phyloP scores from a whole-genome alignment of 2,329 filamentous ascomycete genomes.

The Lecanicillium sp. region DNA sequence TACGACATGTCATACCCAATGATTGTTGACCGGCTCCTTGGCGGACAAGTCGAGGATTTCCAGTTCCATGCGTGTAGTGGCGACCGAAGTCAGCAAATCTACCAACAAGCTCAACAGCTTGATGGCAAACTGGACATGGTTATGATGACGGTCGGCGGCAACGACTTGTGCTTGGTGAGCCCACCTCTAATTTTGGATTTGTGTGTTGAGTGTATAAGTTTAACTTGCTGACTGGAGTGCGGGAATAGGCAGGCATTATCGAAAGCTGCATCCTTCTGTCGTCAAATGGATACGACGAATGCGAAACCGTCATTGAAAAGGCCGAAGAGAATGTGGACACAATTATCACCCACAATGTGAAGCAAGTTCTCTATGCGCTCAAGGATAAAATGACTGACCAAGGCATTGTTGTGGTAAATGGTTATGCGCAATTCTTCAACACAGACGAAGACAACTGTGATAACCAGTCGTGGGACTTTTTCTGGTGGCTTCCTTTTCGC shows the following conservation, averaged over 20 bases:
- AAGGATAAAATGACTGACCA: constrained; percentile 20
- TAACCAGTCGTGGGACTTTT: constrained; percentile 7
- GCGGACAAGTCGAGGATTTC: constrained; percentile 16
- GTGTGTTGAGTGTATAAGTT: background rate
- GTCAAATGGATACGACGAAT: constrained; percentile 10
- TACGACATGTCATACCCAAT: constrained; percentile 20
- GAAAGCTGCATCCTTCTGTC: constrained; percentile 15
- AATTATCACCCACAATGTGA: constrained; percentile 20
- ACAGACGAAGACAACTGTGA: constrained; percentile 16
- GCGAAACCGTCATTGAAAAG: constrained; percentile 15
- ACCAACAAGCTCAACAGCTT: constrained; percentile 18
- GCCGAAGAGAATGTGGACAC: constrained; percentile 18
- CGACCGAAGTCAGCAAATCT: constrained; percentile 18
- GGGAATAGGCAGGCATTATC: constrained; percentile 5
- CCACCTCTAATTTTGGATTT: background rate
- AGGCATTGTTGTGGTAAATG: constrained; percentile 19
- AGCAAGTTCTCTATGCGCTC: constrained; percentile 16
- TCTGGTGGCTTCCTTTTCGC: background rate
- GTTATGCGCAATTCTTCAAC: constrained; percentile 25
- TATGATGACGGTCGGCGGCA: constrained; percentile 27
- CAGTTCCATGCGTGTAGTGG: constrained; percentile 20
- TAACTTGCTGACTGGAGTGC: background rate
- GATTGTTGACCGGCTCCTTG: constrained; percentile 17
- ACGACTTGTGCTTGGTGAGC: constrained; percentile 26
- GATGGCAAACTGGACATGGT: constrained; percentile 22